These are phyloP conservation scores for Camellia granthamiana DNA, from an alignment of 148 eudicot genomes.

Conservation along the genomic window DNA sequence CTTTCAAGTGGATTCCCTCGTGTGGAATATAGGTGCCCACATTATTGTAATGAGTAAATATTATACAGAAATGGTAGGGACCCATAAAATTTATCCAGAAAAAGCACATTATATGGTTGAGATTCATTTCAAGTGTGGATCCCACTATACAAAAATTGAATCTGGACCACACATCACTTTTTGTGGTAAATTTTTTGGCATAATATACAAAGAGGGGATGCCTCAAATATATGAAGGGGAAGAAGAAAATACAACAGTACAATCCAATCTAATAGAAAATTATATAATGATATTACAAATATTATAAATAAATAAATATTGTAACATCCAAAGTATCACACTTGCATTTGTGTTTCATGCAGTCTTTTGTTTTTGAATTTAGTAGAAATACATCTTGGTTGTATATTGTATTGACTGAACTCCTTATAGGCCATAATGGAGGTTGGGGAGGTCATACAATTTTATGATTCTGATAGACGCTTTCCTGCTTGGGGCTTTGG, in stretches of 20 bases:
- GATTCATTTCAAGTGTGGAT: too few relatives aligned
- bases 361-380: neutral
- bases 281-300: neutral
- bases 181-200: too few relatives aligned
- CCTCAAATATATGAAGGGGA: neutral
- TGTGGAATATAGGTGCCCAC: too few relatives aligned
- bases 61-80: too few relatives aligned
- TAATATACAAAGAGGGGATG: too few relatives aligned
- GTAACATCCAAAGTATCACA: neutral
- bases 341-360: neutral
- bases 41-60: too few relatives aligned
- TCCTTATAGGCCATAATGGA: conserved; percentile 77
- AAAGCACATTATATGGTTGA: too few relatives aligned
- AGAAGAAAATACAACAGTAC: neutral
- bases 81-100: too few relatives aligned
- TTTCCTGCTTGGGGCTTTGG: conserved; percentile 99
- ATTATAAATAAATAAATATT: neutral
- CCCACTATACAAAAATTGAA: too few relatives aligned
- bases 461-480: conserved; percentile 79
- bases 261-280: neutral
- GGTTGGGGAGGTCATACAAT: conserved; percentile 84
- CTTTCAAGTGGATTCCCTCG: too few relatives aligned
- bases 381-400: neutral
- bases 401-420: neutral
- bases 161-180: too few relatives aligned